These are phyloP conservation scores for Lithospermum erythrorhizon DNA, from an alignment of 257 asterid species.

Conservation along the genomic window DNA sequence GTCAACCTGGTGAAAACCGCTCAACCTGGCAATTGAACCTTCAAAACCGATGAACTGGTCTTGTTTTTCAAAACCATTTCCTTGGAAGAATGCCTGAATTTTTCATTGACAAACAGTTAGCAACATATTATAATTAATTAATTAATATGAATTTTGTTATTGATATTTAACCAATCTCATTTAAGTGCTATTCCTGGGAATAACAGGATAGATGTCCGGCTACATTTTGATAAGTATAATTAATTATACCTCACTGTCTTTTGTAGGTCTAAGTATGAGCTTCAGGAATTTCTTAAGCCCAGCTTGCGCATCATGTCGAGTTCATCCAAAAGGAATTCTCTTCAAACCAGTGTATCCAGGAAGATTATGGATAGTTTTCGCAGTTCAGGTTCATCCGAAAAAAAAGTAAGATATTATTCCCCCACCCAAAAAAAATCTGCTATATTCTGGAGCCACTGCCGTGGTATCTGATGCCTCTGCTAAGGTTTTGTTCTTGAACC, in stretches of 20 bases:
- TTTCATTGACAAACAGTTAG: no score
- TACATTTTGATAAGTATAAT: background rate
- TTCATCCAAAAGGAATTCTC: slow-evolving; percentile 38
- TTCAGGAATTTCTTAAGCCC: slow-evolving; percentile 83
- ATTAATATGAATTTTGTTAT: no score
- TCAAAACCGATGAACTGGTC: no score
- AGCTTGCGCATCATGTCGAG: slow-evolving; percentile 79
- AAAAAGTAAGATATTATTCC: slow-evolving; percentile 31
- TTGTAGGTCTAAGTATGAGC: slow-evolving; percentile 83
- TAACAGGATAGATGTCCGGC: background rate
- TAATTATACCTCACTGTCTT: slow-evolving; percentile 7
- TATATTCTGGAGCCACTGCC: background rate
- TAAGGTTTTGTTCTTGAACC: background rate
- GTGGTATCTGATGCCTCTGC: background rate
- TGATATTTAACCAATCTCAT: no score
- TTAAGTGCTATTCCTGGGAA: no score
- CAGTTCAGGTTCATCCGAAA: slow-evolving; percentile 47
- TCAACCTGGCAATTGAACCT: no score
- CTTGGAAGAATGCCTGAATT: no score
- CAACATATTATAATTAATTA: no score
- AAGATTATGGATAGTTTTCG: slow-evolving; percentile 59
- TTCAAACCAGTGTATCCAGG: slow-evolving; percentile 60
- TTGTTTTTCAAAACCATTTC: no score
- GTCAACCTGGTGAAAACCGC: no score
- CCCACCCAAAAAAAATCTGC: background rate